Evolutionary conservation across 2,329 filamentous ascomycete genomes (phyloP).

Genomic region (Aspergillus tamarii): DNA sequence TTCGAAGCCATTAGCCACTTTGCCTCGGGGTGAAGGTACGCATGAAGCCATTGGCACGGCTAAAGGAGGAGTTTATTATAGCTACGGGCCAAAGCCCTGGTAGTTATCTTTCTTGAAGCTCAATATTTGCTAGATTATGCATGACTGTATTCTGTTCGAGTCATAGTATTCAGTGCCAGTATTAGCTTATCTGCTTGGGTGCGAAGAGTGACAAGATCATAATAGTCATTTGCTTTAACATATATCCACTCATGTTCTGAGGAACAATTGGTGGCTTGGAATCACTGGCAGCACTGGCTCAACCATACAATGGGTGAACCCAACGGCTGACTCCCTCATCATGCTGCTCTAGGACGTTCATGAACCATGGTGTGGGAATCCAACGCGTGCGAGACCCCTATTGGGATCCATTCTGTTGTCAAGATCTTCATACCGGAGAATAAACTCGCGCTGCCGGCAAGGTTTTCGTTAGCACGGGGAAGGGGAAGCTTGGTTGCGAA

Average conservation of each 20-base stretch:
- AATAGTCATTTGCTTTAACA: conserved; percentile 30
- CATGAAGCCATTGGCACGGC: background rate
- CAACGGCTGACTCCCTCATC: conserved; percentile 34
- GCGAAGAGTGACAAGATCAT: conserved; percentile 24
- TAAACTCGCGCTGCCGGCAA: conserved; percentile 47
- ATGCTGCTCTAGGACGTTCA: conserved; percentile 26
- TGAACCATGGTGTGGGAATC: conserved; percentile 42
- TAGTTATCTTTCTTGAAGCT: background rate
- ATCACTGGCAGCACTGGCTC: conserved; percentile 28
- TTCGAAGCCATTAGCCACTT: background rate
- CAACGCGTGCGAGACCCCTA: conserved; percentile 38
- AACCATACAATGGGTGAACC: conserved; percentile 31
- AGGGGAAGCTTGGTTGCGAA: background rate
- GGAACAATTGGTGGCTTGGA: conserved; percentile 32
- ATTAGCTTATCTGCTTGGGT: background rate
- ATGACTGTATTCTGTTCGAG: conserved; percentile 1
- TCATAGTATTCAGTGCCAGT: conserved; percentile 2
- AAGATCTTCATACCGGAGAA: conserved; percentile 53
- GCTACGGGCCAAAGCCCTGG: background rate
- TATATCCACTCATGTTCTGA: conserved; percentile 30
- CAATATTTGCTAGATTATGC: background rate
- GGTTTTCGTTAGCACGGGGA: conserved; percentile 20
- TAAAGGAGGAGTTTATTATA: background rate
- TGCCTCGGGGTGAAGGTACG: background rate
- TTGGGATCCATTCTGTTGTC: conserved; percentile 50